Evolutionary conservation across 169 alveolate species (phyloP), one percentile per base, ranked within the genome.

Genomic region (Fabrea salina): DNA sequence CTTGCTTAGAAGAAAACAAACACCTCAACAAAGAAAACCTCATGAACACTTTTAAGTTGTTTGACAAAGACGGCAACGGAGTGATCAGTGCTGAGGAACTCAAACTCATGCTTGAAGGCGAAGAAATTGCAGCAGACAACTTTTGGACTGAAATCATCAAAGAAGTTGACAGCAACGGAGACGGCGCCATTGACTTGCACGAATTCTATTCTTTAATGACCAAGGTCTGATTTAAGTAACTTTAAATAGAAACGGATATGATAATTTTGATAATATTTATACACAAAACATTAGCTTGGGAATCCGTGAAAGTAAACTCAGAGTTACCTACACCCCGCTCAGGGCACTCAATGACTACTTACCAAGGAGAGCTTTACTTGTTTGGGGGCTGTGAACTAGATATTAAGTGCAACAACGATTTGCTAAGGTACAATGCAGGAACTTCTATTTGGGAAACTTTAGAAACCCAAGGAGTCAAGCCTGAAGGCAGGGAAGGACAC

Each of bases 51-150:
- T 80, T 80, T 71, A 70, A 58, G 71, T 70, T 49, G 33, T 80
- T 80, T 72, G 86, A 80, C 49, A 79, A 79, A 57, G 86, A 80
- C 35, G 82, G 77, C 11, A 40, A 56, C 43, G 86, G 86, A 0
- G 72, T 43, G 35, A 80, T 80, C 53, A 54, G 67, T 32, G 59
- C 57, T 22, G 79, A 72, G 27, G 86, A 80, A 47, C 64, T 80
- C 19, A 70, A 33, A 41, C 50, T 11, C 0, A 27, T 70, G 25
- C 79, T 70, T 0, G 79, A 47, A 22, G 30, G 40, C 27, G 40
- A 25, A 30, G 33, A 22, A 47, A 43, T 44, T 11, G 49, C 30
- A 19, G 4, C 8, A 7, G 67, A 41, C 33, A 30, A 30, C 27
- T n/a, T 43, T 70, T 75, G 82, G 82, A 33, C 25, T 37, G 57